Conservation (phyloP, 352 stramenopile species). For the Pythium dissotocum region DNA sequence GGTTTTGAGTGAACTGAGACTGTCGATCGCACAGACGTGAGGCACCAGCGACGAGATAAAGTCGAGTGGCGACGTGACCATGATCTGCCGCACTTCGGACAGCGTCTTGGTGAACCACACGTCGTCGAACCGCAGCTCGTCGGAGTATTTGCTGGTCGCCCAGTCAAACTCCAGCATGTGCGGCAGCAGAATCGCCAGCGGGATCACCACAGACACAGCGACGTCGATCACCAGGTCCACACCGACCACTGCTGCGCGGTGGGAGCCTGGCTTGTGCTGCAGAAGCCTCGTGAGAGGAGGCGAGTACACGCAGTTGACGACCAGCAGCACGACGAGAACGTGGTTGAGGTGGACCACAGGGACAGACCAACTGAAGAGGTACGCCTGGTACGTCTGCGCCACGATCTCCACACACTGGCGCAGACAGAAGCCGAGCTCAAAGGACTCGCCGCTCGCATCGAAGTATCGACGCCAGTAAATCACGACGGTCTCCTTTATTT, state of each 20-base stretch:
- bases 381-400: conserved; percentile 20
- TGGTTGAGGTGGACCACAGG: not conserved
- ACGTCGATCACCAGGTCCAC: conserved; percentile 8
- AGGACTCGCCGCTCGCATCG: not conserved
- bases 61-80: conserved; percentile 14
- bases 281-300: not conserved
- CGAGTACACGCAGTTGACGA: conserved; percentile 11
- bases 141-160: not conserved
- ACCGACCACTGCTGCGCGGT: not conserved
- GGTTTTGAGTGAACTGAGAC: conserved; percentile 7
- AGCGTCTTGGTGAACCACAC: conserved; percentile 8
- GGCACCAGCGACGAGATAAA: conserved; percentile 9
- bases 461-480: not conserved
- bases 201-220: not conserved
- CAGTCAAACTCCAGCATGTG: conserved; percentile 4
- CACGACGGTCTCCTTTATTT: no score
- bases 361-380: conserved; percentile 18
- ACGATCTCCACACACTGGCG: conserved; percentile 9
- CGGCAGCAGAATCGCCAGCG: not conserved
- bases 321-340: not conserved
- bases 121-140: conserved; percentile 8
- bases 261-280: not conserved
- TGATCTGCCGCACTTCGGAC: not conserved
- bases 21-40: conserved; percentile 4
- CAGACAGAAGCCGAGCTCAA: conserved; percentile 4